Percentiles rank a stretch among this genome's conserved stretches.
phyloP scores from a whole-genome alignment of 192 early-diverging fungal genomes.

The Coemansia aciculifera region DNA sequence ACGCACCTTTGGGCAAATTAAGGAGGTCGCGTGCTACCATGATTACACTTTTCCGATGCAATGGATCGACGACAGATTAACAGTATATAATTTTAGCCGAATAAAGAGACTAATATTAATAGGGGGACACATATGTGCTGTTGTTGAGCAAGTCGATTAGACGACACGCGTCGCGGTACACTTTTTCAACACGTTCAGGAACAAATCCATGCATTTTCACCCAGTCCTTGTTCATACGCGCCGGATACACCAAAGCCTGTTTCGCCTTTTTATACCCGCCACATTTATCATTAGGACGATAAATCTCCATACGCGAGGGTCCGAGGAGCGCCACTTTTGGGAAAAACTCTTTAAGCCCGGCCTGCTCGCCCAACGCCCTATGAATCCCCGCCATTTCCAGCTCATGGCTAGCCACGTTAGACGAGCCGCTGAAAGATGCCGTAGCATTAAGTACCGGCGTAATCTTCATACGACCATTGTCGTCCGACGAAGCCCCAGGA shows the following conservation, averaged over 20 bases:
- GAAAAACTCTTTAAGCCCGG: constrained; percentile 27
- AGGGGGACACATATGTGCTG: constrained; percentile 50
- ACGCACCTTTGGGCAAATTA: background rate
- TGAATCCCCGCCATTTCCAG: constrained; percentile 39
- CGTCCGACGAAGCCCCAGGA: constrained; percentile 4
- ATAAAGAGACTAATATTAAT: constrained; percentile 4
- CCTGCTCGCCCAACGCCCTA: constrained; percentile 15
- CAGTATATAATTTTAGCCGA: background rate
- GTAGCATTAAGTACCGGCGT: background rate
- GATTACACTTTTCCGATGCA: background rate
- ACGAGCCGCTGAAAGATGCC: constrained; percentile 38
- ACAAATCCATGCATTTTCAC: constrained; percentile 52
- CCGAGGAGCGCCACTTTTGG: constrained; percentile 14
- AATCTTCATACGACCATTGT: constrained; percentile 4
- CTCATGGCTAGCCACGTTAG: constrained; percentile 17
- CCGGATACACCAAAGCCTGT: constrained; percentile 27
- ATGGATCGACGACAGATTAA: background rate
- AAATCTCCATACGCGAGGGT: constrained; percentile 1
- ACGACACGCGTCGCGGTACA: constrained; percentile 31
- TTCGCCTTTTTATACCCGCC: background rate
- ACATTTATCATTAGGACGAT: background rate
- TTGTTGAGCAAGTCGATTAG: constrained; percentile 51
- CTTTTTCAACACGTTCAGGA: constrained; percentile 21
- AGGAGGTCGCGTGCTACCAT: background rate
- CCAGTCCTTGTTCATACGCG: constrained; percentile 33